Percentiles rank a stretch among this genome's conserved stretches.
These are phyloP conservation scores for Striga hermonthica DNA, from an alignment of 305 asterid genomes.

Conservation along the genomic window DNA sequence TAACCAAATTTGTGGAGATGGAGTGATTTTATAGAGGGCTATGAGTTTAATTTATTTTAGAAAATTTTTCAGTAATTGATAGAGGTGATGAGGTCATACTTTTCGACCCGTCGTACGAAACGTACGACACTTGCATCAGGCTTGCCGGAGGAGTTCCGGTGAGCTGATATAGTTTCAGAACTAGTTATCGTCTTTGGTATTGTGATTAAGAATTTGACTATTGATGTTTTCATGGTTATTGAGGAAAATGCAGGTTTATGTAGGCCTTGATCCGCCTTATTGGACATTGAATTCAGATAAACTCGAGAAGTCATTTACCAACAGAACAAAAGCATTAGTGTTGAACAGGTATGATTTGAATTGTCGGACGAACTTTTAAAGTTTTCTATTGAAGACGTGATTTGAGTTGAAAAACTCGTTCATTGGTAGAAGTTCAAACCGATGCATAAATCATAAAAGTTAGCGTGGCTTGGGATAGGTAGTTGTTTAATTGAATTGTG, in stretches of 20 bases:
- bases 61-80: conserved; percentile 57
- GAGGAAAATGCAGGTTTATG: conserved; percentile 55
- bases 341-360: conserved; percentile 61
- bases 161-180: conserved; percentile 31
- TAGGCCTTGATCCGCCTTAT: conserved; percentile 75
- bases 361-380: not conserved
- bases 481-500: conserved; percentile 4
- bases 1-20: not conserved
- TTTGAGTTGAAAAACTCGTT: not conserved
- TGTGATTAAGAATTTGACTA: not conserved
- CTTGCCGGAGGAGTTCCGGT: conserved; percentile 94
- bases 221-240: conserved; percentile 19
- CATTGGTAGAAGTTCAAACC: conserved; percentile 7
- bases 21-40: conserved; percentile 1
- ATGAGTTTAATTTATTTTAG: not conserved
- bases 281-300: conserved; percentile 64
- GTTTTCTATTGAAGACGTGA: not conserved
- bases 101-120: conserved; percentile 78
- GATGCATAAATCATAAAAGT: too few species aligned
- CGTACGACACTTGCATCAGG: conserved; percentile 72
- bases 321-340: conserved; percentile 68
- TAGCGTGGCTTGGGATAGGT: not conserved
- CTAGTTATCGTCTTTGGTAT: not conserved
- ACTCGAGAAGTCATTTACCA: conserved; percentile 54
- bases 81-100: conserved; percentile 81